Percentiles rank a stretch among this genome's conserved stretches.
phyloP scores from a whole-genome alignment of 176 grass and related monocot genomes.

The Cenchrus purpureus region DNA sequence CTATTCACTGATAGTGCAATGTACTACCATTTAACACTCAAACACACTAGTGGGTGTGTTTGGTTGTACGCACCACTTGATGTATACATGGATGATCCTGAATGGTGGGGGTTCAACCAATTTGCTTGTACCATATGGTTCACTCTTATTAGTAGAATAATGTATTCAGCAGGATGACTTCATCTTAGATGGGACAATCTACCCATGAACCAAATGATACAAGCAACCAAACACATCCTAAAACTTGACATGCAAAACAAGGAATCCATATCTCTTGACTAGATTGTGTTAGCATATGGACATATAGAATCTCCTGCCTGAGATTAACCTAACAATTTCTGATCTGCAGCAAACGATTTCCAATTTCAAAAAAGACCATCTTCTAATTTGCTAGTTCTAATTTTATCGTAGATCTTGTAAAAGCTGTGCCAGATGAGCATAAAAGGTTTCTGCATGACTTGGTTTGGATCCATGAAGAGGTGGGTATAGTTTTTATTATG shows the following conservation, averaged over 20 bases:
- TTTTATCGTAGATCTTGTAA: conserved; percentile 58
- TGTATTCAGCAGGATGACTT: no score
- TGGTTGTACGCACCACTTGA: no score
- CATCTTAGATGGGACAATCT: no score
- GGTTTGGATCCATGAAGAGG: conserved; percentile 95
- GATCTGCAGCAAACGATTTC: conserved; percentile 9
- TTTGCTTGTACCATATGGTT: no score
- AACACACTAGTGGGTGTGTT: no score
- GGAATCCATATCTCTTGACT: background rate
- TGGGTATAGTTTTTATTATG: conserved; percentile 18
- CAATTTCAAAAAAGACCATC: background rate
- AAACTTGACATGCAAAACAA: background rate
- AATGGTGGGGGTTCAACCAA: no score
- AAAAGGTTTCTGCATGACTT: conserved; percentile 82
- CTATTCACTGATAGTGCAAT: background rate
- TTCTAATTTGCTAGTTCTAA: conserved; percentile 16
- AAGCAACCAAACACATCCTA: no score
- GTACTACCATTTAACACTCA: background rate
- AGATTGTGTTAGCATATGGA: background rate
- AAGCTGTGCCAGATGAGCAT: conserved; percentile 77
- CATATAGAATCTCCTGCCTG: background rate
- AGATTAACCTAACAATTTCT: conserved; percentile 24
- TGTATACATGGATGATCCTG: no score
- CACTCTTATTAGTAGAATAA: no score
- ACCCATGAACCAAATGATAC: no score